These are phyloP conservation scores for Talaromyces pinophilus DNA, from an alignment of 2,329 filamentous ascomycete species.

Conservation along the genomic window DNA sequence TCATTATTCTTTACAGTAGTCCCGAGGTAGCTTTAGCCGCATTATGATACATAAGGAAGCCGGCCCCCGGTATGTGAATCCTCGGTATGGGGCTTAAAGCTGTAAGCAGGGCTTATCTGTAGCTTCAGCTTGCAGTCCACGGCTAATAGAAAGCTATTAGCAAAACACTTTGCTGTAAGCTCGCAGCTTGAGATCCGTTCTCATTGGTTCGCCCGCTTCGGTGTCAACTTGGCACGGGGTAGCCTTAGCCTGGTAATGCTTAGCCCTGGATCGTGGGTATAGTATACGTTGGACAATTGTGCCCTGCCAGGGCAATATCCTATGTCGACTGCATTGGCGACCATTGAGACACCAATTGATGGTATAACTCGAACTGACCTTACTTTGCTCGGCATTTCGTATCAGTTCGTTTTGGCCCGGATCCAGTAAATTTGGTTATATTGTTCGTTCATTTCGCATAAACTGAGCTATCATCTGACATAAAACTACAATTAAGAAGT, in stretches of 20 bases:
- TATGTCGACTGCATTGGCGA: not conserved
- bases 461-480: slow-evolving; percentile 9
- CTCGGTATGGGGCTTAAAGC: not conserved
- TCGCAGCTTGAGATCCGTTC: not conserved
- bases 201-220: not conserved
- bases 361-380: not conserved
- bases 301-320: not conserved
- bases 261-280: not conserved
- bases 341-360: not conserved
- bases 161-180: not conserved
- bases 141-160: not conserved
- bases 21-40: not conserved
- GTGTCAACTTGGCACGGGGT: not conserved
- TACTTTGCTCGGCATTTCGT: not conserved
- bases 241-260: not conserved
- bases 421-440: not conserved
- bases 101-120: not conserved
- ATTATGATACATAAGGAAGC: not conserved
- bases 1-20: not conserved
- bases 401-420: too few species aligned
- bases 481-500: slow-evolving; percentile 17
- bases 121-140: not conserved
- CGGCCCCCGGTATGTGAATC: not conserved
- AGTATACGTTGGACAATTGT: not conserved
- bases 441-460: slow-evolving; percentile 12